Evolutionary conservation across 345 rosid genomes (phyloP).

Genomic region (Salix caprea): DNA sequence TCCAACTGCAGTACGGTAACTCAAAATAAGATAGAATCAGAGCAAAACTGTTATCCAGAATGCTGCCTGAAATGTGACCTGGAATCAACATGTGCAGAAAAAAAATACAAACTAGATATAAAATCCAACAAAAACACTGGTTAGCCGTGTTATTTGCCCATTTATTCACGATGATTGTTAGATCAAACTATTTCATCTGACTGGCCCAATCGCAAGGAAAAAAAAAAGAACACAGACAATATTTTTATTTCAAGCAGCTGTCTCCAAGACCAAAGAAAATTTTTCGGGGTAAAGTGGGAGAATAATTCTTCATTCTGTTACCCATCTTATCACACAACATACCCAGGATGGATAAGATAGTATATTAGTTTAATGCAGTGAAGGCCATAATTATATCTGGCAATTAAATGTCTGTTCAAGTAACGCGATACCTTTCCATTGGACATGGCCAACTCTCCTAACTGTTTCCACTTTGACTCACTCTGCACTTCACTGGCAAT

Average conservation of each 20-base stretch:
- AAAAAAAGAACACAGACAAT: neutral
- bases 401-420: neutral
- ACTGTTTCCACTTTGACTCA: conserved; percentile 96
- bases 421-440: conserved; percentile 64
- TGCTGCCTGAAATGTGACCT: neutral
- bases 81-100: neutral
- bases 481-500: conserved; percentile 79
- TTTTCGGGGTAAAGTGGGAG: neutral
- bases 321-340: neutral
- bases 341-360: neutral
- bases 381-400: neutral
- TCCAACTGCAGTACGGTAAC: conserved; percentile 59
- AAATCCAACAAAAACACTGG: neutral
- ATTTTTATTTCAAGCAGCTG: neutral
- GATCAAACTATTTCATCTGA: neutral
- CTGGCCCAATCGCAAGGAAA: neutral
- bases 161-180: neutral
- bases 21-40: conserved; percentile 4
- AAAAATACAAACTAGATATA: neutral
- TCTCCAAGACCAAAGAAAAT: neutral
- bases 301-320: neutral
- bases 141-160: neutral
- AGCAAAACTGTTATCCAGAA: neutral
- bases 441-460: conserved; percentile 97
- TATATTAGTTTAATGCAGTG: neutral